These are phyloP conservation scores for Taphrina confusa DNA, from an alignment of 1,139 yeast genomes.

Conservation along the genomic window DNA sequence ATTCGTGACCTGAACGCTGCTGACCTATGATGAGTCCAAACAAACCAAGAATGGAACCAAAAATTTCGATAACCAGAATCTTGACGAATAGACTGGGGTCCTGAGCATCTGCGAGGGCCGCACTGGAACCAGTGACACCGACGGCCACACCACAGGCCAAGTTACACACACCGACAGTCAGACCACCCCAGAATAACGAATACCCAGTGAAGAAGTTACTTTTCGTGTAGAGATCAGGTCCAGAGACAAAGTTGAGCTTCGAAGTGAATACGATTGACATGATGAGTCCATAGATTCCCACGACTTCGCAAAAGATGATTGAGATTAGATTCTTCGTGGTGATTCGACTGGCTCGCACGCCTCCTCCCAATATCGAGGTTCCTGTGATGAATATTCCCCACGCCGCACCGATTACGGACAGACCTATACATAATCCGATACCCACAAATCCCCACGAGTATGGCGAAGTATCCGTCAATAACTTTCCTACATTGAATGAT, in stretches of 20 bases:
- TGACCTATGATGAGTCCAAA: conserved; percentile 50
- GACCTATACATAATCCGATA: conserved; percentile 87
- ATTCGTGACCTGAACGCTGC: background rate
- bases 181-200: conserved; percentile 96
- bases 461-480: conserved; percentile 83
- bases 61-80: conserved; percentile 90
- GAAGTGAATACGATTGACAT: conserved; percentile 97
- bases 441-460: conserved; percentile 97
- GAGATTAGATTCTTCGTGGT: conserved; percentile 93
- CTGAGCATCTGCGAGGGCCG: conserved; percentile 97
- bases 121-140: conserved; percentile 96
- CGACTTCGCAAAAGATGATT: conserved; percentile 98
- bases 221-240: conserved; percentile 64
- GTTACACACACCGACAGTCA: conserved; percentile 91
- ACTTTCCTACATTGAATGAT: conserved; percentile 57
- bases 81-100: conserved; percentile 93
- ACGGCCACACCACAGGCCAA: conserved; percentile 96
- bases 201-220: conserved; percentile 88
- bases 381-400: conserved; percentile 95
- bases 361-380: conserved; percentile 92
- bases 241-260: conserved; percentile 73
- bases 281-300: conserved; percentile 95
- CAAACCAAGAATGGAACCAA: conserved; percentile 92
- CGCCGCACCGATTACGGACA: conserved; percentile 92
- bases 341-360: conserved; percentile 95